Evolutionary conservation across 148 eudicot species (phyloP), one percentile per base, ranked within the genome.

Genomic region (Silene conica): DNA sequence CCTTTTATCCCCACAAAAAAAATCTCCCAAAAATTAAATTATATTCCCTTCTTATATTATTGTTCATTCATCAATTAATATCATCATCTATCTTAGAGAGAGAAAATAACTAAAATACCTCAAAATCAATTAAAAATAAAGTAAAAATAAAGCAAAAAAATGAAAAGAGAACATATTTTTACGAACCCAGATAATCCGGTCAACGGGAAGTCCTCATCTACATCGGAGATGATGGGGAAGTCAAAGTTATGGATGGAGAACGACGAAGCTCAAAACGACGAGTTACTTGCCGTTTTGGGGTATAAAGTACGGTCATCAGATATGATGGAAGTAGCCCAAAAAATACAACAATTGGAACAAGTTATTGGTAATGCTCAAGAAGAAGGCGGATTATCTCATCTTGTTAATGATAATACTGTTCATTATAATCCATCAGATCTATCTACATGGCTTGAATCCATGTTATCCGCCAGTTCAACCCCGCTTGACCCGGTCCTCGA

Each of bases 381-480:
- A 23, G 90, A 87, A 45, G 92, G 87, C 11, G 60, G 72, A 0
- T 73, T 82, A 2, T 74, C 89, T 0, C 81, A 76, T 2, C 80
- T 86, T 0, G 76, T 77, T 1, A 77, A 77, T 14, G 97, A 90
- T 16, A 85, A 90, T 16, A 85, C 92, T 0, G 86, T 87, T 59
- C 98, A 95, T 57, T 87, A 82, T 66, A 95, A 95, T 73, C 98
- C 98, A 0, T 86, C 98, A 31, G 97, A 95, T 86, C 83, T 92
- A 0, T 85, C 93, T 1, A 82, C 85, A 0, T 94, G 98, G 98
- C 84, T 87, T 4, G 86, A 92, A 22, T 86, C 76, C 56, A 86
- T 94, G 93, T 71, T 91, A 0, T 78, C 87, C 0, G 98, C 81
- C 0, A 25, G 7, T 19, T 74, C 63, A 15, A 69, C 43, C 26